These are phyloP conservation scores for Xylariaceae sp. DNA, from an alignment of 2,329 filamentous ascomycete species.

Conservation along the genomic window DNA sequence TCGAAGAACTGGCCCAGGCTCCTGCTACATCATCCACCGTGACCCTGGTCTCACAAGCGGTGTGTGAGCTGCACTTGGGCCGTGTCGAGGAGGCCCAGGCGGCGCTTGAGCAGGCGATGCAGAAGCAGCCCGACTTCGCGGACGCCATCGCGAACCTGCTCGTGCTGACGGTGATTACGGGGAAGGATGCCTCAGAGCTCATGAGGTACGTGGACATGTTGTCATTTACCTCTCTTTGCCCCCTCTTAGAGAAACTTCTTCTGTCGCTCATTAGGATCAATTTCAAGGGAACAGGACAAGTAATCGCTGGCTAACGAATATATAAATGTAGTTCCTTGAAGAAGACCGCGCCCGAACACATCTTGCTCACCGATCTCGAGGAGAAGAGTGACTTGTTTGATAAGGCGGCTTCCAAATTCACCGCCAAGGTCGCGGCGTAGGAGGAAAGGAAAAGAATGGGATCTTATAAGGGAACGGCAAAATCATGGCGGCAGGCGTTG, in stretches of 20 bases:
- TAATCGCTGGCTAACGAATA: constrained; percentile 1
- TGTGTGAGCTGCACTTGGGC: constrained; percentile 89
- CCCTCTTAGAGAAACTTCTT: too few relatives aligned
- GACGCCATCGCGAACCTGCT: constrained; percentile 83
- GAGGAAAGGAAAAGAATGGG: background rate
- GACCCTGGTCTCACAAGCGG: constrained; percentile 83
- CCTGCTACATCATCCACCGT: constrained; percentile 78
- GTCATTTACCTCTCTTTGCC: constrained; percentile 26
- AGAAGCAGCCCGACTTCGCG: constrained; percentile 72
- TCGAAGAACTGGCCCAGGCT: constrained; percentile 90
- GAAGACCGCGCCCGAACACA: constrained; percentile 69
- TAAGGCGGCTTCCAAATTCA: constrained; percentile 84
- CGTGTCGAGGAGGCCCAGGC: constrained; percentile 87
- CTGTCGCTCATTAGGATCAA: too few relatives aligned
- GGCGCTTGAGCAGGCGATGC: constrained; percentile 79
- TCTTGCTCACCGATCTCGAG: constrained; percentile 73
- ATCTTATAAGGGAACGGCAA: background rate
- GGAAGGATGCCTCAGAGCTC: constrained; percentile 71
- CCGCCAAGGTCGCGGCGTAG: constrained; percentile 74
- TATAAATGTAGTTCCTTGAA: constrained; percentile 55
- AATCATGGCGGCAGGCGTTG: constrained; percentile 4
- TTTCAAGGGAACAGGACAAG: constrained; percentile 2
- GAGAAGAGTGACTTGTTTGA: constrained; percentile 91
- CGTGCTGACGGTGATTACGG: constrained; percentile 78
- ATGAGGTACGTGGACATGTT: constrained; percentile 58